Percentiles rank a stretch among this genome's conserved stretches.
Conservation (phyloP, 805 yeast genomes). For the Saturnispora hagleri region DNA sequence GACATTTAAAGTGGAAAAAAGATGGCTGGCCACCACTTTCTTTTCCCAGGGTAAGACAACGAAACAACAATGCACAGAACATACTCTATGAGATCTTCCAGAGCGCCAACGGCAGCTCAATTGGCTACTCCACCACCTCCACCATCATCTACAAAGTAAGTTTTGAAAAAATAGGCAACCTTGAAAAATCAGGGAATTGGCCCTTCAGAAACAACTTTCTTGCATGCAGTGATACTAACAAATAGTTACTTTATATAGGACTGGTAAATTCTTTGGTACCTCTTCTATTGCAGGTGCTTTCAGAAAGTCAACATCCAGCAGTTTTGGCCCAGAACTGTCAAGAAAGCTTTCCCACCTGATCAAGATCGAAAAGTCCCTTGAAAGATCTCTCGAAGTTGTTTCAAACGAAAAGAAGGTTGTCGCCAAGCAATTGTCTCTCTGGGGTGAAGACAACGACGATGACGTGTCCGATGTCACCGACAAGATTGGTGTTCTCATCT, state of each 20-base stretch:
- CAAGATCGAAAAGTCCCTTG: conserved; percentile 92
- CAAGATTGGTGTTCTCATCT: conserved; percentile 90
- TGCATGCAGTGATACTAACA: conserved; percentile 2
- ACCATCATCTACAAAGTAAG: conserved; percentile 62
- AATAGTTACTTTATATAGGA: conserved; percentile 24
- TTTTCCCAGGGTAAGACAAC: not conserved
- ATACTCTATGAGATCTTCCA: conserved; percentile 85
- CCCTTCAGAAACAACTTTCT: not conserved
- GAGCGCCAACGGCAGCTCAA: conserved; percentile 98
- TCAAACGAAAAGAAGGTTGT: conserved; percentile 92
- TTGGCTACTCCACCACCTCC: conserved; percentile 95
- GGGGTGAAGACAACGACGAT: conserved; percentile 98
- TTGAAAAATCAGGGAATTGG: not conserved
- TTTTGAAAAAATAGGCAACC: conserved; percentile 1
- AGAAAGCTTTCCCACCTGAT: conserved; percentile 85
- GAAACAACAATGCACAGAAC: conserved; percentile 80
- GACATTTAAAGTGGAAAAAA: not conserved
- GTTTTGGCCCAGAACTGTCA: conserved; percentile 89
- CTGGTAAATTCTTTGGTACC: conserved; percentile 61
- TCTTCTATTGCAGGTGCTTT: conserved; percentile 58
- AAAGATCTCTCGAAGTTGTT: conserved; percentile 87
- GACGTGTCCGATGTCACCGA: conserved; percentile 96
- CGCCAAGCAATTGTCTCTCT: conserved; percentile 90
- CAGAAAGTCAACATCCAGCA: conserved; percentile 82
- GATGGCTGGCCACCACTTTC: conserved; percentile 6